phyloP scores from a whole-genome alignment of 75 land plant species.

The Isoetes taiwanensis region DNA sequence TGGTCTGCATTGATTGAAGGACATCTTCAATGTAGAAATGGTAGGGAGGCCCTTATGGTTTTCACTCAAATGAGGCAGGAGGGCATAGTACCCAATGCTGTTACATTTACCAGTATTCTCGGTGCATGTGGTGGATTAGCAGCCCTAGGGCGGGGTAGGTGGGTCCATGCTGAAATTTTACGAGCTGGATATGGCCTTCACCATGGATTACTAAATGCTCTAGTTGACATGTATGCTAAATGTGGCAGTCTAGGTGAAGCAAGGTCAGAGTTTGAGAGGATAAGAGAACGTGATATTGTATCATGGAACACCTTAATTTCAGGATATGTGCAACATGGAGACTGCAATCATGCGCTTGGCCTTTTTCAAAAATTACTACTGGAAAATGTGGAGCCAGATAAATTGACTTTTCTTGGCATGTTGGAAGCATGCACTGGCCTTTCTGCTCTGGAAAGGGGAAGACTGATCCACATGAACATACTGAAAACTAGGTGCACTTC shows the following conservation, averaged over 20 bases:
- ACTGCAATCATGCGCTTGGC: slow-evolving; percentile 13
- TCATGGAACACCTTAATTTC: slow-evolving; percentile 26
- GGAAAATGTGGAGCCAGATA: slow-evolving; percentile 16
- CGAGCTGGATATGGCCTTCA: slow-evolving; percentile 7
- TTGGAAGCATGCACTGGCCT: slow-evolving; percentile 6
- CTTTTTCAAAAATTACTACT: slow-evolving; percentile 12
- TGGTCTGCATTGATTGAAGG: no score
- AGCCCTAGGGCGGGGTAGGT: slow-evolving; percentile 6
- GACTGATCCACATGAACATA: background rate
- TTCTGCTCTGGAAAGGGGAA: background rate
- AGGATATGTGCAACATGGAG: slow-evolving; percentile 15
- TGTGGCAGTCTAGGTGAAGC: slow-evolving; percentile 17
- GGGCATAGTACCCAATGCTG: slow-evolving; percentile 10
- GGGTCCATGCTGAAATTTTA: slow-evolving; percentile 7
- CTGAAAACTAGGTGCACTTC: background rate
- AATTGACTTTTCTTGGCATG: slow-evolving; percentile 10
- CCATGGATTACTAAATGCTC: slow-evolving; percentile 9
- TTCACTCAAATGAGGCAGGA: no score
- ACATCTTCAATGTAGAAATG: no score
- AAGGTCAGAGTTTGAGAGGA: slow-evolving; percentile 9
- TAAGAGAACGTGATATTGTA: slow-evolving; percentile 19
- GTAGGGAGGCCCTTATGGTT: no score
- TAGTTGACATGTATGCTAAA: slow-evolving; percentile 22
- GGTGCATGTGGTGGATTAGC: slow-evolving; percentile 19
- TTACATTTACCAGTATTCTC: slow-evolving; percentile 13